Percentiles rank a stretch among this genome's conserved stretches.
phyloP scores from a whole-genome alignment of 805 yeast species.

The Zygosaccharomyces lentus region DNA sequence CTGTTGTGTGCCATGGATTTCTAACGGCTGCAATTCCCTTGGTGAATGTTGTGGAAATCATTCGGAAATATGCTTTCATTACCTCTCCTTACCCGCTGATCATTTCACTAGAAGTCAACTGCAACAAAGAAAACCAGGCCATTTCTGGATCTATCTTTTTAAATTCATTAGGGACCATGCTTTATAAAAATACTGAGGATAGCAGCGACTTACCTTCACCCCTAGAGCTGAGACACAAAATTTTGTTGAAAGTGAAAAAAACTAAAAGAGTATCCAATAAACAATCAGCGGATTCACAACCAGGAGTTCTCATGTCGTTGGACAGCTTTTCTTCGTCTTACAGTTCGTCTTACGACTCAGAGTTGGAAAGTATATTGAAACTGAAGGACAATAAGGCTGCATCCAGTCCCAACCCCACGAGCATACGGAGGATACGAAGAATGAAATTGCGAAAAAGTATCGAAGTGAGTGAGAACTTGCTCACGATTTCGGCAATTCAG shows the following conservation, averaged over 20 bases:
- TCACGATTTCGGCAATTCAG: conserved; percentile 39
- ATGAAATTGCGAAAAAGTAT: conserved; percentile 31
- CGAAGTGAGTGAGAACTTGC: conserved; percentile 22
- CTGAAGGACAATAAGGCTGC: conserved; percentile 6
- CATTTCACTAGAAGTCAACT: conserved; percentile 79
- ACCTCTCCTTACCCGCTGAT: conserved; percentile 82
- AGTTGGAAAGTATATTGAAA: conserved; percentile 22
- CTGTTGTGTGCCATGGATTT: conserved; percentile 89
- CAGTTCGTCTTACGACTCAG: conserved; percentile 34
- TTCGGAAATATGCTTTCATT: conserved; percentile 84
- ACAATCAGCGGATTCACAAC: not conserved
- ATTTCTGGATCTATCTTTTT: conserved; percentile 50
- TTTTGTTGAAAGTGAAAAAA: conserved; percentile 76
- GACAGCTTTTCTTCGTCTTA: conserved; percentile 31
- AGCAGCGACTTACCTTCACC: conserved; percentile 61
- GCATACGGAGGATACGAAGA: conserved; percentile 27
- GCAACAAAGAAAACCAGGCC: conserved; percentile 64
- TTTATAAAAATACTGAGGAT: conserved; percentile 37
- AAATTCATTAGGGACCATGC: conserved; percentile 53
- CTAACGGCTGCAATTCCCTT: conserved; percentile 73
- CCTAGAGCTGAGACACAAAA: conserved; percentile 57
- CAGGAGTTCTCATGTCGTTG: not conserved
- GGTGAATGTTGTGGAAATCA: conserved; percentile 61
- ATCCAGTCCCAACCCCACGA: conserved; percentile 6
- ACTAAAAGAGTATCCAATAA: conserved; percentile 23